Base-by-base conservation (phyloP, 495 filamentous ascomycete species). In the Penicillium pancosmium region DNA sequence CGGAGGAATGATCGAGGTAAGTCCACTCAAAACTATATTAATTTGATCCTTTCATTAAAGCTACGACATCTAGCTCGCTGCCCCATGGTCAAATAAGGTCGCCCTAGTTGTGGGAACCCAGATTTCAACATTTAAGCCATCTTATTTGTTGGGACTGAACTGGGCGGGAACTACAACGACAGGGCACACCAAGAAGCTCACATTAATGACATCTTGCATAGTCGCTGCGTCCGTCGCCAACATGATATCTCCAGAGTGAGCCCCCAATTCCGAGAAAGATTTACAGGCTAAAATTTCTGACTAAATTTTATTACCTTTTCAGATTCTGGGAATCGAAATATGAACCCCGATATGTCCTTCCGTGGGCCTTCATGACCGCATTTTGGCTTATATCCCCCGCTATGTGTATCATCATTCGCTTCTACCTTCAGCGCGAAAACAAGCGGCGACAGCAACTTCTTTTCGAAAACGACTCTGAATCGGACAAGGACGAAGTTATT, bases 171-270 rank as follows among this genome's bases (percentile, higher is more conserved):
- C 55, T 11, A 58, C 55, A 33, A 58, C 55, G 2, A 58, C 47
- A 12, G 55, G 55, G 2, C 55, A 58, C 13, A 58, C 55, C 9
- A 58, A 58, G 55, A 58, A 58, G 18, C 36, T 58, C 9, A 52
- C 48, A 36, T 35, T 58, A 13, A 58, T 58, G 47, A 34, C 55
- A 11, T 58, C 55, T 8, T 58, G 55, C 21, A 35, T 58, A 34
- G 55, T 58, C 5, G 55, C 55, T 52, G 55, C 55, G 2, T 50
- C 55, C 1, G 48, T 35, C 31, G 55, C 55, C 2, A 58, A 58
- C 36, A 58, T 58, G 55, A 52, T 58, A 31, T 58, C 55, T 1
- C 55, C 55, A n/a, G 55, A 58, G 55, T 58, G 27, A 36, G 55
- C 36, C 4, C 27, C n/a, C 13, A 2, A 33, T 7, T 18, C 41